phyloP scores from a whole-genome alignment of 805 yeast genomes.

The Nadsonia fulvescens region DNA sequence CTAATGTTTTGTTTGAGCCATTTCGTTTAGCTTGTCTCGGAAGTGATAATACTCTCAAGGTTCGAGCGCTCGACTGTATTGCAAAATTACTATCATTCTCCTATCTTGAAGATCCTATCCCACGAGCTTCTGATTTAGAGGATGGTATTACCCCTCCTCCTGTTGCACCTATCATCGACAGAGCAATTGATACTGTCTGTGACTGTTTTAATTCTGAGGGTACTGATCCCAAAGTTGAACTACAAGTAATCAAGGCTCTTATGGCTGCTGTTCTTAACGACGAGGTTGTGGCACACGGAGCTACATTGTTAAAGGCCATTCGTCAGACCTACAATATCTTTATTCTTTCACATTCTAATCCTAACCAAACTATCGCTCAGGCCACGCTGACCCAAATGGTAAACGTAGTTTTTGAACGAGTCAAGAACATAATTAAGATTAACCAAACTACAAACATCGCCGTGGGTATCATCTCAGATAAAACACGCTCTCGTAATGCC shows the following conservation, averaged over 20 bases:
- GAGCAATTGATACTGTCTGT: conserved; percentile 68
- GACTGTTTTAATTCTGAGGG: conserved; percentile 84
- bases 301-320: conserved; percentile 71
- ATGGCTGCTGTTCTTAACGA: conserved; percentile 76
- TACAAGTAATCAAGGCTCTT: conserved; percentile 83
- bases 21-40: conserved; percentile 59
- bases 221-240: conserved; percentile 73
- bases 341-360: conserved; percentile 59
- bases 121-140: conserved; percentile 17
- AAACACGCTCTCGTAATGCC: too few species aligned
- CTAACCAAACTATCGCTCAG: conserved; percentile 88
- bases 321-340: conserved; percentile 88
- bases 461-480: conserved; percentile 7
- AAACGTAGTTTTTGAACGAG: conserved; percentile 65
- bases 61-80: conserved; percentile 65
- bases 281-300: conserved; percentile 74
- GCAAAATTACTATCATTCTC: conserved; percentile 82
- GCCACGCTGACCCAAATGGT: conserved; percentile 87
- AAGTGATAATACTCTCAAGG: conserved; percentile 42
- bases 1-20: conserved; percentile 55
- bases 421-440: conserved; percentile 23
- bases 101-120: conserved; percentile 31
- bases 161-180: conserved; percentile 48
- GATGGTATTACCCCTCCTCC: conserved; percentile 34
- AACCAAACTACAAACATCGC: conserved; percentile 1